Base-by-base conservation (phyloP, 768 basidiomycete genomes). In the Lentinula boryana region DNA sequence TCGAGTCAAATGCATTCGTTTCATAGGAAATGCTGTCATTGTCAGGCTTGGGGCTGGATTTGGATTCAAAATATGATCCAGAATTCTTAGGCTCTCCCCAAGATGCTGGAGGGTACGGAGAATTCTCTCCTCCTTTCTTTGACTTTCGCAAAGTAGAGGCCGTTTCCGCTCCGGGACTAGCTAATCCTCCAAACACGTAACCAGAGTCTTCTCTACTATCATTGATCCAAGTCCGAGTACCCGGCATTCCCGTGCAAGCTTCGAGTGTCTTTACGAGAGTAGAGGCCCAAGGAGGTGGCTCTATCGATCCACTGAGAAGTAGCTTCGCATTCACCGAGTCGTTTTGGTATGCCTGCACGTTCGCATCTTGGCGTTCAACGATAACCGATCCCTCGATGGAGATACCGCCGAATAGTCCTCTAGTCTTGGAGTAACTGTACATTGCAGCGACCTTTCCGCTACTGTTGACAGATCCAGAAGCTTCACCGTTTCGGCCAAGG, bases 401-500 rank as follows among this genome's bases (percentile, higher is more conserved):
- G 10, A 97, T 80, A 5, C 96, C 96, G 33, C 96, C 95, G 63
- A 97, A 98, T 3, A 98, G 81, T 21, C 96, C 96, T 58, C 91
- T 85, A 1, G 95, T 95, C 71, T 95, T 96, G 7, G 88, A 90
- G 68, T 94, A 94, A 68, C 88, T 91, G 72, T 93, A 94, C 94
- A 98, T 97, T 38, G 95, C 94, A 5, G 96, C 92, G 4, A 97
- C 76, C 68, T 87, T 91, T 50, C 95, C 95, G 54, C 84, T 89
- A 1, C 90, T 81, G 67, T 86, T 97, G 49, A 98, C 64, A 0
- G 92, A 79, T 16, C 93, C 95, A 62, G 75, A 41, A 2, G 94
- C 96, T 75, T 98, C 96, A n/a, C 91, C 92, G 68, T 94, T 98
- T 32, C 96, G 86, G 21, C 96, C 96, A 0, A 98, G 76, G 9